phyloP scores from a whole-genome alignment of 495 filamentous ascomycete species.

The Cercophora sp. region DNA sequence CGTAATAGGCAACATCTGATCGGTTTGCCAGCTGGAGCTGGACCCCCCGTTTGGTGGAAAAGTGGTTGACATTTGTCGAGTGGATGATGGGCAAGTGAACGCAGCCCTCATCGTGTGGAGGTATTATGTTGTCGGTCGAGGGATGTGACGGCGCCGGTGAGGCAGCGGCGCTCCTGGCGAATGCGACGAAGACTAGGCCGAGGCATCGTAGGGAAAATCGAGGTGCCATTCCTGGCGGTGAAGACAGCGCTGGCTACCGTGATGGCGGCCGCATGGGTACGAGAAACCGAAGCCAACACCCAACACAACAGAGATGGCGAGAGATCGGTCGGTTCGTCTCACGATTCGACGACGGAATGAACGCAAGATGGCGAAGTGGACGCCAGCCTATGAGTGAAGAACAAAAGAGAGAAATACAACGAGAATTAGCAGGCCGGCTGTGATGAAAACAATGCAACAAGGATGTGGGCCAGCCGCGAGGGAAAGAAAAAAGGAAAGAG shows the following conservation, averaged over 20 bases:
- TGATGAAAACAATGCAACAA: neutral
- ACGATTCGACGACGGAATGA: too few relatives aligned
- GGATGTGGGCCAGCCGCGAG: slow-evolving; percentile 8
- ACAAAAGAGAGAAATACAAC: neutral
- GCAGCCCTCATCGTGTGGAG: slow-evolving; percentile 27
- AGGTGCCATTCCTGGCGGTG: slow-evolving; percentile 39
- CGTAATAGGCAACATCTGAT: slow-evolving; percentile 49
- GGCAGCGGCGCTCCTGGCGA: slow-evolving; percentile 19
- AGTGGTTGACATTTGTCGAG: slow-evolving; percentile 39
- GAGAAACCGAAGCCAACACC: neutral
- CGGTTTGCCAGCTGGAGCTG: slow-evolving; percentile 43
- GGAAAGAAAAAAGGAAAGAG: slow-evolving; percentile 2
- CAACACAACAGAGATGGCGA: neutral
- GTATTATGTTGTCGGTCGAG: slow-evolving; percentile 10
- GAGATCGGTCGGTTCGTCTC: neutral
- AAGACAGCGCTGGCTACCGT: slow-evolving; percentile 18
- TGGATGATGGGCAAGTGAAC: slow-evolving; percentile 46
- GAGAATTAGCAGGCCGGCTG: neutral
- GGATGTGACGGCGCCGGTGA: too few relatives aligned
- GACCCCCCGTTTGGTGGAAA: slow-evolving; percentile 37
- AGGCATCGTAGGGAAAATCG: slow-evolving; percentile 27
- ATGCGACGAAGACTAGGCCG: slow-evolving; percentile 29
- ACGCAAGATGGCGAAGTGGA: neutral
- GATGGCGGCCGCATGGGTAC: slow-evolving; percentile 29
- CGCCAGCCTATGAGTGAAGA: slow-evolving; percentile 10